Conservation (phyloP, 2,329 filamentous ascomycete species). For the Aspergillus arachidicola region DNA sequence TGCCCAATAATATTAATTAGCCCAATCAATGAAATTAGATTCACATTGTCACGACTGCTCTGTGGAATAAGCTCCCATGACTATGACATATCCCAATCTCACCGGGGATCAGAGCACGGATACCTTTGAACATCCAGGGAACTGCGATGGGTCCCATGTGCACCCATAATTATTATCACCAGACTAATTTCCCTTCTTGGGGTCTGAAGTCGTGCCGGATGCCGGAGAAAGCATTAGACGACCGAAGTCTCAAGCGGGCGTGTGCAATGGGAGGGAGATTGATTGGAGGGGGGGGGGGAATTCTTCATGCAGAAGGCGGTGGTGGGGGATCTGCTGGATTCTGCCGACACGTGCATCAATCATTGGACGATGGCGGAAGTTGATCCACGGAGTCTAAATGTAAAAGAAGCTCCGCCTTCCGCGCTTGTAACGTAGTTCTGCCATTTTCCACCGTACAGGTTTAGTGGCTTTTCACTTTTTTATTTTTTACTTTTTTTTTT, state of each 20-base stretch:
- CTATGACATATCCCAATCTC: neutral
- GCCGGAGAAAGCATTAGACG: no score
- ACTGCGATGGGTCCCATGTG: no score
- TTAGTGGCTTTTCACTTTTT: neutral
- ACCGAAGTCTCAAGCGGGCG: no score
- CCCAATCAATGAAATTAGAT: no score
- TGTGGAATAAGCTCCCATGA: no score
- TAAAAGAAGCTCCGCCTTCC: conserved; percentile 11
- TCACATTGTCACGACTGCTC: no score
- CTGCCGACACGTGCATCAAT: conserved; percentile 36
- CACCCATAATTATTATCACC: neutral
- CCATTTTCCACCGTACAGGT: conserved; percentile 8
- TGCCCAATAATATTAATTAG: no score
- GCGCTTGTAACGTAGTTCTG: conserved; percentile 4
- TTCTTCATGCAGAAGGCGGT: conserved; percentile 21
- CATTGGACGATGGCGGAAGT: conserved; percentile 29
- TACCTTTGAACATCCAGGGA: neutral
- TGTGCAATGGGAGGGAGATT: neutral
- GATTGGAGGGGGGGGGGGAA: conserved; percentile 16
- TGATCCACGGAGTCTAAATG: neutral
- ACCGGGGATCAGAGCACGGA: neutral
- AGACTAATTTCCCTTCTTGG: neutral
- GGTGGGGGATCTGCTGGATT: conserved; percentile 21
- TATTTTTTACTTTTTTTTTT: no score
- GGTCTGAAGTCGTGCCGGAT: no score